Conservation (phyloP, 768 basidiomycete genomes). For the Xanthoconium stramineum region DNA sequence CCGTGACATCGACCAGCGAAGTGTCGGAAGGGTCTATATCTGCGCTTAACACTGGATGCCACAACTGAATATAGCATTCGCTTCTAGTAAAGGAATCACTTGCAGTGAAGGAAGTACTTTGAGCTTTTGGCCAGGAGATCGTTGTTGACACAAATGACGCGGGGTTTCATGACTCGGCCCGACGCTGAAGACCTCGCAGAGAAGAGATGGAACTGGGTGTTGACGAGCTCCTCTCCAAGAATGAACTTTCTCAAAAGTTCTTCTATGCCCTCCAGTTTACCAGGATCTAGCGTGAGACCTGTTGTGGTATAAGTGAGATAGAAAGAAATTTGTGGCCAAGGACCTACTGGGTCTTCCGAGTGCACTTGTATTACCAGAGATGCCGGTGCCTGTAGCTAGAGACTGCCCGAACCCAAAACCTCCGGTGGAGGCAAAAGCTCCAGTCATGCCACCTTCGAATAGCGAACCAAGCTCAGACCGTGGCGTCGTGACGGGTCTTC, state of each 20-base stretch:
- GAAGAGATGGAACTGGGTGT: slow-evolving; percentile 33
- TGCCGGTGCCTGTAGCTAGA: too few species aligned
- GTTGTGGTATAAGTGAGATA: too few species aligned
- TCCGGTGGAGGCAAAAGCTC: too few species aligned
- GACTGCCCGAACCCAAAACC: too few species aligned
- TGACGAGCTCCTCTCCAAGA: too few species aligned
- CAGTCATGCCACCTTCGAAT: too few species aligned
- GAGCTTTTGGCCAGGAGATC: slow-evolving; percentile 24
- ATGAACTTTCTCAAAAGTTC: slow-evolving; percentile 25
- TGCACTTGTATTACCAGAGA: too few species aligned
- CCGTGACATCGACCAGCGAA: slow-evolving; percentile 11
- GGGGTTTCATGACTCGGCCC: slow-evolving; percentile 14
- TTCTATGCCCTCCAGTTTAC: slow-evolving; percentile 13
- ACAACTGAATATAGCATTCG: neutral
- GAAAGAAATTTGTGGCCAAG: too few species aligned
- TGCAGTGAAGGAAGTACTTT: slow-evolving; percentile 27
- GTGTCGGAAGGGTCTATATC: slow-evolving; percentile 1
- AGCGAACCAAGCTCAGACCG: too few species aligned
- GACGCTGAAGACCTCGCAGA: slow-evolving; percentile 16
- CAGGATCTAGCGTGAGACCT: too few species aligned
- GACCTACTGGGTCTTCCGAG: too few species aligned
- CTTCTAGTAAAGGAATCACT: neutral
- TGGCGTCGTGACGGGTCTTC: too few species aligned
- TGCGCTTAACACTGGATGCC: slow-evolving; percentile 1
- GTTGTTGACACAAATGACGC: slow-evolving; percentile 27